Percentiles rank a stretch among this genome's conserved stretches.
Conservation (phyloP, 2,329 filamentous ascomycete species). For the Paraconiothyrium sp. region DNA sequence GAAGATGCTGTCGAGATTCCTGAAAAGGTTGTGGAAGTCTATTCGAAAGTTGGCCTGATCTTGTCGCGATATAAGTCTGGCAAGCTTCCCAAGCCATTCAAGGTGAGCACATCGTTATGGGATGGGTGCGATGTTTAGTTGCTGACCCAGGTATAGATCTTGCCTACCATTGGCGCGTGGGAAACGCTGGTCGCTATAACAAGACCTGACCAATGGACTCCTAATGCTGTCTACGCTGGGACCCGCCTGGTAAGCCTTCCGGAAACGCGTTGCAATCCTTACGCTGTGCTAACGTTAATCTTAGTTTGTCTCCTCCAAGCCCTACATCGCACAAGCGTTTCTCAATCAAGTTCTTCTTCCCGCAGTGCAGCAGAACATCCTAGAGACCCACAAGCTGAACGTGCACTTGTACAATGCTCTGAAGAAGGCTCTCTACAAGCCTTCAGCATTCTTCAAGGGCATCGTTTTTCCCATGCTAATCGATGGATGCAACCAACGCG, state of each 20-base stretch:
- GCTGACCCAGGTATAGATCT: slow-evolving; percentile 60
- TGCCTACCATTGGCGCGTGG: slow-evolving; percentile 92
- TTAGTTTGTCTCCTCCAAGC: slow-evolving; percentile 82
- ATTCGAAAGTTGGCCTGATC: slow-evolving; percentile 89
- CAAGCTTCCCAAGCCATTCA: slow-evolving; percentile 97
- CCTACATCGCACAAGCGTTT: slow-evolving; percentile 82
- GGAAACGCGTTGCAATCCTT: not conserved
- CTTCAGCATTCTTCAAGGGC: slow-evolving; percentile 95
- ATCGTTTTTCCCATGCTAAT: slow-evolving; percentile 90
- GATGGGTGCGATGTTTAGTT: not conserved
- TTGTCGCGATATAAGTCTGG: slow-evolving; percentile 94
- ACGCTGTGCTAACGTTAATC: not conserved
- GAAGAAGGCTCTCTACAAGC: slow-evolving; percentile 93
- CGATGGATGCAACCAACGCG: slow-evolving; percentile 88
- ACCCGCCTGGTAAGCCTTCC: slow-evolving; percentile 75
- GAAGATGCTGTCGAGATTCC: slow-evolving; percentile 89
- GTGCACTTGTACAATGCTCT: slow-evolving; percentile 93
- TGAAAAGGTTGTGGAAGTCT: slow-evolving; percentile 92
- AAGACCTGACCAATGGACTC: slow-evolving; percentile 79
- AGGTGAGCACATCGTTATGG: slow-evolving; percentile 51
- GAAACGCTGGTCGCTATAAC: slow-evolving; percentile 86
- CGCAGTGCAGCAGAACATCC: slow-evolving; percentile 91
- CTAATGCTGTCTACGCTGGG: slow-evolving; percentile 86
- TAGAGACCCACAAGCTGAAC: slow-evolving; percentile 89
- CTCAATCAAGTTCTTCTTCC: slow-evolving; percentile 88